phyloP scores from a whole-genome alignment of 306 rosid species.

The Herpetospermum pedunculosum region DNA sequence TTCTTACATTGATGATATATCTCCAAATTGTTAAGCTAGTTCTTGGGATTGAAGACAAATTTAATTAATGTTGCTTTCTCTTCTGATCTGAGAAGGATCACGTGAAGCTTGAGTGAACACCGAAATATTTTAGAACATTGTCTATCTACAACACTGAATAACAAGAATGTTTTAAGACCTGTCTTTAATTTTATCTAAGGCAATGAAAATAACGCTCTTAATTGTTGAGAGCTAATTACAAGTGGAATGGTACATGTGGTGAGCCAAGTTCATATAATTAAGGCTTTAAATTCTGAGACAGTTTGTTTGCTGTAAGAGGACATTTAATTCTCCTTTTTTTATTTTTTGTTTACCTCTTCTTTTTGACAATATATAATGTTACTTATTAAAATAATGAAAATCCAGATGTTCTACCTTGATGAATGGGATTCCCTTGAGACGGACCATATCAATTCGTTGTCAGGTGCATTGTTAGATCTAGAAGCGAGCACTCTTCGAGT shows the following conservation, averaged over 20 bases:
- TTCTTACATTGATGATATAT: not conserved
- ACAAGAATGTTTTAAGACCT: not conserved
- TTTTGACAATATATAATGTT: not conserved
- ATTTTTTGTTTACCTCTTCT: not conserved
- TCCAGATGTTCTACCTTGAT: slow-evolving; percentile 75
- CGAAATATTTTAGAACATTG: not conserved
- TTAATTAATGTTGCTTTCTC: not conserved
- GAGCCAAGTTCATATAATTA: not conserved
- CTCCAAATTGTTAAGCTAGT: not conserved
- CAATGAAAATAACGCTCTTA: not conserved
- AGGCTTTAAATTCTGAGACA: not conserved
- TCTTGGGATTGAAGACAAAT: not conserved
- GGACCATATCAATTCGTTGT: slow-evolving; percentile 60
- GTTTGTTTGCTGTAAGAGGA: not conserved
- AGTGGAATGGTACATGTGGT: not conserved
- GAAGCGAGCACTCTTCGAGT: slow-evolving; percentile 94
- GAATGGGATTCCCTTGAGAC: slow-evolving; percentile 77
- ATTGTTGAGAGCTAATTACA: not conserved
- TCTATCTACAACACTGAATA: not conserved
- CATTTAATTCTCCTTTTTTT: not conserved
- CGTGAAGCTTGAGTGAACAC: not conserved
- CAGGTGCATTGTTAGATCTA: slow-evolving; percentile 84
- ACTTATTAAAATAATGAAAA: not conserved
- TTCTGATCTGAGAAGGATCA: not conserved
- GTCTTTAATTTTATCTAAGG: not conserved